These are phyloP conservation scores for Pseudogymnoascus sp. DNA, from an alignment of 2,329 filamentous ascomycete genomes.

Conservation along the genomic window DNA sequence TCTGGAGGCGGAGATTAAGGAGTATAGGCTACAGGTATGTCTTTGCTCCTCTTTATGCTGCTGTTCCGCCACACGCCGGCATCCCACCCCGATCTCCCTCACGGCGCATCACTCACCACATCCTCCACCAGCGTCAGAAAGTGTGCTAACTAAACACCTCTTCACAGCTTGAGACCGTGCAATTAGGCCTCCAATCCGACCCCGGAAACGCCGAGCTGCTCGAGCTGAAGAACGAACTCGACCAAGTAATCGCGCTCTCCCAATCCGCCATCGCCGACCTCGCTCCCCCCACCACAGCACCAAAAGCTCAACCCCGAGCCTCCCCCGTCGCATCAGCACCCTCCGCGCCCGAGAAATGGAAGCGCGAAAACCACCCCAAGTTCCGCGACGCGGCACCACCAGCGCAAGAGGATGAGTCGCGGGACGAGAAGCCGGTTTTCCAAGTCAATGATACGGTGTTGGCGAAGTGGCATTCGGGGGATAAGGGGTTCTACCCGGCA, in stretches of 20 bases:
- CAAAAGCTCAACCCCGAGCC: conserved; percentile 24
- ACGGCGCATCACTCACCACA: background rate
- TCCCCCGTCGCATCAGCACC: conserved; percentile 34
- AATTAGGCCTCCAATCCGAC: conserved; percentile 68
- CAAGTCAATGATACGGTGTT: conserved; percentile 83
- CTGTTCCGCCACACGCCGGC: background rate
- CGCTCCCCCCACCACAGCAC: conserved; percentile 43
- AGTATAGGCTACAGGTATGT: conserved; percentile 50
- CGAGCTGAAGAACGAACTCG: conserved; percentile 70
- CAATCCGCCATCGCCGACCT: conserved; percentile 76
- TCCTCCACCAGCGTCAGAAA: background rate
- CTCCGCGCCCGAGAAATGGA: conserved; percentile 64
- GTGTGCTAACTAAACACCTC: conserved; percentile 13
- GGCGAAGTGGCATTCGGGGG: conserved; percentile 84
- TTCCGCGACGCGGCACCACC: conserved; percentile 51
- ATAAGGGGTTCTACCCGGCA: conserved; percentile 84
- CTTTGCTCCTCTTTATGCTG: background rate
- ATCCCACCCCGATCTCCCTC: background rate
- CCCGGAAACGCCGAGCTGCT: conserved; percentile 72
- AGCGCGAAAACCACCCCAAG: conserved; percentile 70
- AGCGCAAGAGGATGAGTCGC: conserved; percentile 37
- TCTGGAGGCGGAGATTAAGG: conserved; percentile 43
- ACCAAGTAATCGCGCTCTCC: conserved; percentile 70
- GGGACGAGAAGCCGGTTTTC: conserved; percentile 49
- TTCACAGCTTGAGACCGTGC: conserved; percentile 69